Base-by-base conservation (phyloP, 2,329 filamentous ascomycete species). In the Gremmenia infestans region DNA sequence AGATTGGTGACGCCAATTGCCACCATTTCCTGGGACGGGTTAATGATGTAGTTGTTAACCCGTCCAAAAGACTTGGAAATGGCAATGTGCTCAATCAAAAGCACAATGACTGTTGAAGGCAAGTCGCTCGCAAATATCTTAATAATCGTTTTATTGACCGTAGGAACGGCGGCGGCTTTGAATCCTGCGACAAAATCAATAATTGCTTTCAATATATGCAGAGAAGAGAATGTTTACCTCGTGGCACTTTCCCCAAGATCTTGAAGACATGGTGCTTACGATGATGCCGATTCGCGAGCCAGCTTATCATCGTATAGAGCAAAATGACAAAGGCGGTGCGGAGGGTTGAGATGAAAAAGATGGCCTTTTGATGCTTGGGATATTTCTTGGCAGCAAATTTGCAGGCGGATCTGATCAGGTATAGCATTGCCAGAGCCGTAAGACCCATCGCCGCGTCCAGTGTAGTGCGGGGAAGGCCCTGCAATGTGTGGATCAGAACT, bases 1-100 rank as follows among this genome's bases (percentile, higher is more conserved):
- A 97, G 78, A 70, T 97, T 97, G 37, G 87, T 88, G 25, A 97
- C 83, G 60, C 93, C 93, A 62, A 97, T 96, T 22, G 91, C 93
- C 48, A 99, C 89, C 74, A 99, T 82, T 71, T 99, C 93, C 71
- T 99, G 93, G 0, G 93, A 97, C 0, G 94, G 92, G 65, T 97
- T 86, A 70, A 99, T 97, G 15, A 84, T 87, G 73, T 99, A 99
- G 75, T 96, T 96, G 77, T 97, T 97, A 65, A 97, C 83, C 57
- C 93, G 83, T 9, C 94, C 94, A 64, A 99, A 97, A 0, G 93
- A 97, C 72, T 97, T 99, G 17, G 92, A 91, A 60, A 97, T 97
- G 48, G 93, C 91, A 65, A 97, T 96, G 70, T 97, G 93, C 73
- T 97, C 94, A 59, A 97, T 95, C 37, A 97, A 79, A 55, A 97